These are phyloP conservation scores for Calophaca sinica DNA, from an alignment of 306 rosid species.

Conservation along the genomic window DNA sequence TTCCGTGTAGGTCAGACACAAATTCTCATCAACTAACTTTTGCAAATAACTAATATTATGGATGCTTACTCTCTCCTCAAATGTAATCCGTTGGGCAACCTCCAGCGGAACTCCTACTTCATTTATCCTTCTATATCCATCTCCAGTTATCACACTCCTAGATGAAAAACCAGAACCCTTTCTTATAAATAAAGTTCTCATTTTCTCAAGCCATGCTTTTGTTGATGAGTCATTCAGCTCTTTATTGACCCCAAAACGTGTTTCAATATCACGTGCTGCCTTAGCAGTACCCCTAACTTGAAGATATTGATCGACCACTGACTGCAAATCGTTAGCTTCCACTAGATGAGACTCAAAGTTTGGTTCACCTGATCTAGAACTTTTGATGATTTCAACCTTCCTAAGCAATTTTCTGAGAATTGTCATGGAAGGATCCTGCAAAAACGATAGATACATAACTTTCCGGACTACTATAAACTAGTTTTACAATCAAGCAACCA, in stretches of 20 bases:
- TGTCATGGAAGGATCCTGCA: conserved; percentile 85
- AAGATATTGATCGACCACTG: conserved; percentile 72
- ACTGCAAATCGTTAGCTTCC: conserved; percentile 87
- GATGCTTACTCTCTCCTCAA: conserved; percentile 81
- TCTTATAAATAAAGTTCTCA: conserved; percentile 84
- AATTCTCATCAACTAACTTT: conserved; percentile 77
- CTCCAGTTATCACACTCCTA: conserved; percentile 94
- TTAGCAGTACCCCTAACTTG: conserved; percentile 85
- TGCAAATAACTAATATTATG: conserved; percentile 77
- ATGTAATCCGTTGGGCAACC: conserved; percentile 83
- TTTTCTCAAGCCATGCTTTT: conserved; percentile 93
- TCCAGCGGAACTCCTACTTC: conserved; percentile 90
- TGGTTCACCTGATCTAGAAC: conserved; percentile 86
- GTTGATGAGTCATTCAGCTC: conserved; percentile 73
- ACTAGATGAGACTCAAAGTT: conserved; percentile 83
- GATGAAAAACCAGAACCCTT: conserved; percentile 99
- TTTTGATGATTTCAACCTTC: conserved; percentile 70
- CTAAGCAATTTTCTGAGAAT: conserved; percentile 80
- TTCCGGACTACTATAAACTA: conserved; percentile 7
- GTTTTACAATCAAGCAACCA: conserved; percentile 26
- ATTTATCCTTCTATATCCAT: conserved; percentile 77
- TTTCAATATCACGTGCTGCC: conserved; percentile 71
- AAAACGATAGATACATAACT: conserved; percentile 22
- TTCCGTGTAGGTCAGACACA: conserved; percentile 79
- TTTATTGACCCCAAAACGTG: conserved; percentile 72